A percentile compares a stretch with the other conserved stretches of the same genome.
Evolutionary conservation across 140 eudicot genomes (phyloP).

Genomic region (Anethum foeniculum): DNA sequence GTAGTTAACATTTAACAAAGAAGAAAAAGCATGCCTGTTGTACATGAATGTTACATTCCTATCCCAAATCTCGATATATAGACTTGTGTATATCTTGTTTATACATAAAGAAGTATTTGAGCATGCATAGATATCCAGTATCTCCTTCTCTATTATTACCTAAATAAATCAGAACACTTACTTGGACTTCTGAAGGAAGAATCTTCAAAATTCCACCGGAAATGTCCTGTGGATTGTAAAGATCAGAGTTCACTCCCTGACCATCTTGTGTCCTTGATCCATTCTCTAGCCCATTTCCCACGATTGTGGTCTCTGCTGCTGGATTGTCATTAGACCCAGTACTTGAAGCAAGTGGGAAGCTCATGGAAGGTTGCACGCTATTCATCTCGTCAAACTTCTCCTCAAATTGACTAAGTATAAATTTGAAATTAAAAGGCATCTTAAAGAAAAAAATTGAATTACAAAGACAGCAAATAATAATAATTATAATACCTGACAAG

Average conservation of each 20-base stretch:
- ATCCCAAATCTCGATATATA: neutral
- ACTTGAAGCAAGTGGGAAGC: slow-evolving; percentile 50
- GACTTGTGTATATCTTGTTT: neutral
- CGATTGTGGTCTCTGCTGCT: slow-evolving; percentile 22
- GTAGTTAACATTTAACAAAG: neutral
- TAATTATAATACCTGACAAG: slow-evolving; percentile 78
- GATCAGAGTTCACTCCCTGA: slow-evolving; percentile 25
- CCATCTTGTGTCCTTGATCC: slow-evolving; percentile 35
- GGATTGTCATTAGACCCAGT: slow-evolving; percentile 50
- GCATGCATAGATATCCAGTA: neutral
- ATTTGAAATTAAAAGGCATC: neutral
- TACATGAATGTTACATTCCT: neutral
- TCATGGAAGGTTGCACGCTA: slow-evolving; percentile 47
- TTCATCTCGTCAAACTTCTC: slow-evolving; percentile 84
- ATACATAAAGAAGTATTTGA: neutral
- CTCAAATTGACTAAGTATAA: slow-evolving; percentile 73
- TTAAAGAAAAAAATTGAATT: neutral
- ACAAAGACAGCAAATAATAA: neutral
- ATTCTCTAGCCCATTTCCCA: slow-evolving; percentile 13
- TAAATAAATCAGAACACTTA: slow-evolving; percentile 25
- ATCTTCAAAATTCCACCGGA: slow-evolving; percentile 66
- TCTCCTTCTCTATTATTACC: neutral
- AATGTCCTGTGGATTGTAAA: slow-evolving; percentile 37
- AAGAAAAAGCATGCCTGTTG: neutral
- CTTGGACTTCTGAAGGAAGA: slow-evolving; percentile 64